Base-by-base conservation (phyloP, 78 protist species). In the Isochrysis galbana region DNA sequence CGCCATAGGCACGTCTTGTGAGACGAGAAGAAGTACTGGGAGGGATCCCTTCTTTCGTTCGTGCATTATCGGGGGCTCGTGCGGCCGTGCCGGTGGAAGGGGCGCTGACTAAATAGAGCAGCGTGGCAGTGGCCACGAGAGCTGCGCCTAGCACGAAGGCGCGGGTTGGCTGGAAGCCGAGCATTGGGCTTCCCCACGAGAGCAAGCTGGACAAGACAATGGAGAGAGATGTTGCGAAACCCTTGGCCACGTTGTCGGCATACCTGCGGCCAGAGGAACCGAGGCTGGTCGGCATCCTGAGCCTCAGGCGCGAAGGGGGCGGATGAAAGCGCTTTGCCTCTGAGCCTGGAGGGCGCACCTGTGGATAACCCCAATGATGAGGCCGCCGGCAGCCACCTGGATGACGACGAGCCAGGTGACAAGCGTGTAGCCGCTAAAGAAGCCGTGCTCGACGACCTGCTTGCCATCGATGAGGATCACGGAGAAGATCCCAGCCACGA, bases 141-240 rank as follows among this genome's bases (percentile, higher is more conserved):
- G 88, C 17, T 17, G 93, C 44, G 36, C 96, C 96, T 26, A 87
- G 5, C 61, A 51, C 7, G 61, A 51, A 51, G 61, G 29, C 29
- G 29, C 29, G 61, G 61, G 29, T 51, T 7, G 44, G n/a, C 44
- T 80, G 41, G 29, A 42, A 2, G 11, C 29, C 21, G 84, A 89
- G 36, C 48, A 2, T 0, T 51, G 72, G 39, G 55, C 74, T 41
- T 29, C 22, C 17, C 36, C 32, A 11, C 22, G 88, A 74, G 51
- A 47, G 42, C 26, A 19, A 19, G 17, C 51, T 25, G 82, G 70
- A 45, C 38, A 77, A 36, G 74, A 69, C 44, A 44, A 91, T 32
- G 55, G 93, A 39, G 39, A 78, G 4, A 29, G 87, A 42, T 29
- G 72, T 25, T 32, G 90, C 88, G 55, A 91, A 48, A 39, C n/a